Conservation (phyloP, 1,284 basidiomycete genomes). For the Vanrija pseudolonga region DNA sequence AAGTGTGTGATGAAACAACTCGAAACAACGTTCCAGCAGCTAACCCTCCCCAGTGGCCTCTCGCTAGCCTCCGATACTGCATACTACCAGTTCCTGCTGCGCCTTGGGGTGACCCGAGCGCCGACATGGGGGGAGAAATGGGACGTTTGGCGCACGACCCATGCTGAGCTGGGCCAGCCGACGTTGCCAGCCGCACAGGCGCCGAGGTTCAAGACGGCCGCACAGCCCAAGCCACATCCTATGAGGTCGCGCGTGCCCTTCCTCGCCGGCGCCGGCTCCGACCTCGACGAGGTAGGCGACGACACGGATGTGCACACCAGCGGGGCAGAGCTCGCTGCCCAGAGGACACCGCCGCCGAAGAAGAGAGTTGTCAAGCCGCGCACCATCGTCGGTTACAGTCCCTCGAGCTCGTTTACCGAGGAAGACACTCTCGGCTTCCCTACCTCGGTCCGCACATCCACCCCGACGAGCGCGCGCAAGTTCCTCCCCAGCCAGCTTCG, state of each 20-base stretch:
- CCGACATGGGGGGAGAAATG: constrained; percentile 47
- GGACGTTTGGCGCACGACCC: constrained; percentile 34
- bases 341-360: neutral
- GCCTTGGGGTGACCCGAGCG: constrained; percentile 44
- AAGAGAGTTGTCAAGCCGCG: neutral
- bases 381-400: constrained; percentile 14
- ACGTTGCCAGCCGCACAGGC: neutral
- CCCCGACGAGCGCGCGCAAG: constrained; percentile 1
- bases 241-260: constrained; percentile 33
- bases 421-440: constrained; percentile 4
- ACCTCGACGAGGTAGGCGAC: constrained; percentile 37
- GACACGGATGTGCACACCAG: constrained; percentile 9
- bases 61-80: constrained; percentile 30
- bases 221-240: constrained; percentile 4
- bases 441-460: constrained; percentile 9
- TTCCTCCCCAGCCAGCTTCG: neutral
- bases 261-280: constrained; percentile 41
- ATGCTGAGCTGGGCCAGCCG: neutral
- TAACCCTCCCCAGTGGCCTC: constrained; percentile 30
- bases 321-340: neutral
- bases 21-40: neutral
- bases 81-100: constrained; percentile 48
- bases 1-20: constrained; percentile 21
- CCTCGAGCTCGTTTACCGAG: constrained; percentile 1
- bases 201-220: neutral